Conservation (phyloP, 768 basidiomycete species). For the Solioccasus polychromus region DNA sequence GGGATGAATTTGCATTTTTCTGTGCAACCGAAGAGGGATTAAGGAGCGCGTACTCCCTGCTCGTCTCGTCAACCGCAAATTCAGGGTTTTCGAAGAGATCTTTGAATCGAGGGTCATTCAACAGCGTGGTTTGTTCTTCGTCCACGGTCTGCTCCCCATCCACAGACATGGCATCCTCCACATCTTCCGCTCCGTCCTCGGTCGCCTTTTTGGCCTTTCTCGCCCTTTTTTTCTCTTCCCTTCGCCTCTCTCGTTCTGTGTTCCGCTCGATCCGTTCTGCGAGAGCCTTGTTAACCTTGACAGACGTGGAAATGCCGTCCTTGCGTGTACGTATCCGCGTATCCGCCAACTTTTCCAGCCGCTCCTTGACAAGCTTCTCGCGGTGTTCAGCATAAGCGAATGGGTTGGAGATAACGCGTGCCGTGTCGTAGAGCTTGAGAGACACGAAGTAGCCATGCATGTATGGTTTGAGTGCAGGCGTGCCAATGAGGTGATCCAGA, state of each 20-base stretch:
- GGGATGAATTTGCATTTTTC: conserved; percentile 37
- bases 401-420: conserved; percentile 93
- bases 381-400: conserved; percentile 94
- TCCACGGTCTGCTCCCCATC: conserved; percentile 21
- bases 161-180: conserved; percentile 33
- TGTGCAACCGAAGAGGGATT: conserved; percentile 81
- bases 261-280: conserved; percentile 74
- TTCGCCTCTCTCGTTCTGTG: conserved; percentile 54
- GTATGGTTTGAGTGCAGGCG: conserved; percentile 94
- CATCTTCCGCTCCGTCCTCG: conserved; percentile 33
- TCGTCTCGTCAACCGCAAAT: conserved; percentile 87
- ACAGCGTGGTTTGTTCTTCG: conserved; percentile 44
- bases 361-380: conserved; percentile 81
- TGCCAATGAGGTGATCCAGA: conserved; percentile 93
- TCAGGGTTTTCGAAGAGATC: conserved; percentile 89
- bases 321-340: conserved; percentile 84
- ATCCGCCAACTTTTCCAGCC: conserved; percentile 92
- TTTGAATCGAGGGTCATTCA: conserved; percentile 86
- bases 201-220: conserved; percentile 40
- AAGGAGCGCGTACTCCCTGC: conserved; percentile 85
- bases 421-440: conserved; percentile 93
- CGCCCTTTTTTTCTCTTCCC: conserved; percentile 51
- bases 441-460: conserved; percentile 99
- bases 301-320: conserved; percentile 33
- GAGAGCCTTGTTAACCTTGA: conserved; percentile 67